These are phyloP conservation scores for Waitea zeae DNA, from an alignment of 1,284 basidiomycete genomes.

Conservation along the genomic window DNA sequence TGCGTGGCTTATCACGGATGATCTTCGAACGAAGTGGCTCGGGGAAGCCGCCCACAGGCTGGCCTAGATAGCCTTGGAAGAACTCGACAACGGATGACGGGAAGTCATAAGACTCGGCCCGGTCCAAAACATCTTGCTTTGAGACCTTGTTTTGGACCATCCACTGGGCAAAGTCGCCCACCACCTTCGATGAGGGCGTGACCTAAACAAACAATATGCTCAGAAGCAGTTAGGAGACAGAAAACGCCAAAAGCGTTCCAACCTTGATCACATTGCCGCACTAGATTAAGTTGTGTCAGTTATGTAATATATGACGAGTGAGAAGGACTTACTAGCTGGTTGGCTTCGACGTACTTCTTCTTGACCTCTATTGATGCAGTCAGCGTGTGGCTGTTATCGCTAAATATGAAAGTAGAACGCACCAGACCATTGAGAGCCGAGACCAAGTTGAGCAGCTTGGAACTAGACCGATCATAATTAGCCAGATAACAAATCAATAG, in stretches of 20 bases:
- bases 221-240: neutral
- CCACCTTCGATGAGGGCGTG: slow-evolving; percentile 97
- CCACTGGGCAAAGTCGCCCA: slow-evolving; percentile 98
- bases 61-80: slow-evolving; percentile 96
- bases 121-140: slow-evolving; percentile 74
- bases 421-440: slow-evolving; percentile 94
- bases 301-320: no score
- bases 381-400: no score
- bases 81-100: slow-evolving; percentile 92
- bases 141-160: slow-evolving; percentile 92
- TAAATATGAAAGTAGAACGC: slow-evolving; percentile 9
- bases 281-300: no score
- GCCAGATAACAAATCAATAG: slow-evolving; percentile 4
- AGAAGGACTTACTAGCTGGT: slow-evolving; percentile 52
- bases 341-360: slow-evolving; percentile 96
- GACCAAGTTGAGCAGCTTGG: slow-evolving; percentile 95
- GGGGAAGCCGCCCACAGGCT: slow-evolving; percentile 96
- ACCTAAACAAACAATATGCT: slow-evolving; percentile 30
- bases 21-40: slow-evolving; percentile 86
- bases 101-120: slow-evolving; percentile 89
- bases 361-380: slow-evolving; percentile 96
- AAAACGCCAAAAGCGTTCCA: slow-evolving; percentile 1
- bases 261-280: slow-evolving; percentile 97
- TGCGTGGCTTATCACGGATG: slow-evolving; percentile 87
- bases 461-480: slow-evolving; percentile 38